Conservation (phyloP, 75 land plant species). For the Pinus tabuliformis region DNA sequence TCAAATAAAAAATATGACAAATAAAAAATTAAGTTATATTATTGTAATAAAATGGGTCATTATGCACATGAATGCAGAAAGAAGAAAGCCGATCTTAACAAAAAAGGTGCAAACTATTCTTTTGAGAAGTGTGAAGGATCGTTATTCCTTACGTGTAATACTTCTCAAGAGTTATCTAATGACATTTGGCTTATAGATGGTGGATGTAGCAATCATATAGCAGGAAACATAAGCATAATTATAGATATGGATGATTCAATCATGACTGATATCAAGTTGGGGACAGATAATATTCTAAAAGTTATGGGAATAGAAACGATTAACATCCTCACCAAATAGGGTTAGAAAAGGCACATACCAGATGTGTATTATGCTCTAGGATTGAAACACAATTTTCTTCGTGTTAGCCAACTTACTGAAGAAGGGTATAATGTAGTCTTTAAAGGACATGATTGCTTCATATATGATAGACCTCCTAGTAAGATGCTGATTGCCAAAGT, state of each 20-base stretch:
- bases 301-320: neutral
- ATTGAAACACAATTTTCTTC: neutral
- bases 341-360: neutral
- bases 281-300: neutral
- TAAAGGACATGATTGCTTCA: neutral
- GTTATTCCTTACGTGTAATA: neutral
- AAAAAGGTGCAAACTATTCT: neutral
- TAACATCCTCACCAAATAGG: neutral
- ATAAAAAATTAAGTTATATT: too few relatives aligned
- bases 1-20: too few relatives aligned
- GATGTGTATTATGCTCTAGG: neutral
- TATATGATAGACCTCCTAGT: neutral
- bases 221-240: neutral
- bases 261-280: neutral
- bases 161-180: neutral
- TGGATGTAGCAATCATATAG: neutral
- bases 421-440: neutral
- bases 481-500: neutral
- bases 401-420: neutral
- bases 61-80: neutral
- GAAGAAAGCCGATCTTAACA: neutral
- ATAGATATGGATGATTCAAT: neutral
- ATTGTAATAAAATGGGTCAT: too few relatives aligned
- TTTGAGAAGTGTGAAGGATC: neutral
- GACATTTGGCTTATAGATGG: neutral